Percentiles rank a stretch among this genome's conserved stretches.
These are phyloP conservation scores for Atkinsonella hypoxylon DNA, from an alignment of 2,329 filamentous ascomycete genomes.

Conservation along the genomic window DNA sequence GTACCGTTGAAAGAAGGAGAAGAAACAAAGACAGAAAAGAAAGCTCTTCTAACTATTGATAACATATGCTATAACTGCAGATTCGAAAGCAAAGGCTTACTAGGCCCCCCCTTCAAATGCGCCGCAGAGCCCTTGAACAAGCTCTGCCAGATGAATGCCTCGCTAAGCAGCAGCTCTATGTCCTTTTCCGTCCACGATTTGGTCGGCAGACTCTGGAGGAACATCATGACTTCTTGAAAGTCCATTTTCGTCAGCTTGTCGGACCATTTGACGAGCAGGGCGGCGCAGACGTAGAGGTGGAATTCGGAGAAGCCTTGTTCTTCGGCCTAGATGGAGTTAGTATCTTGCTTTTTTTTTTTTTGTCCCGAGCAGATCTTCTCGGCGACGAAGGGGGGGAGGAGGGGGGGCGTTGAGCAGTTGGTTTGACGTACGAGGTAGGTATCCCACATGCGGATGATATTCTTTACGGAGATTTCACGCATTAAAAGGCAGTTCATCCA, in stretches of 20 bases:
- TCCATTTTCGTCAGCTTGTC: constrained; percentile 93
- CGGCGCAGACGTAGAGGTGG: constrained; percentile 95
- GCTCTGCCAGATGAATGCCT: constrained; percentile 98
- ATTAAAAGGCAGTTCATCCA: constrained; percentile 99
- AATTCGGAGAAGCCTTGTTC: constrained; percentile 98
- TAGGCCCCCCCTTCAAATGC: constrained; percentile 54
- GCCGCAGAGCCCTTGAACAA: constrained; percentile 90
- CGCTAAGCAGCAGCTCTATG: constrained; percentile 86
- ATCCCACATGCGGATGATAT: constrained; percentile 99
- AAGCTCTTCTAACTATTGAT: too few species aligned
- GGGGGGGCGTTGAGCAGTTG: too few species aligned
- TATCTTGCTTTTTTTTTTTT: neutral
- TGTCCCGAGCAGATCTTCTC: too few species aligned
- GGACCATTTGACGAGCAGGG: constrained; percentile 97
- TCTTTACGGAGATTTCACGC: constrained; percentile 92
- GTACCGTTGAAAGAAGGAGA: too few species aligned
- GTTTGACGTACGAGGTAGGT: constrained; percentile 93
- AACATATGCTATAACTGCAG: constrained; percentile 23
- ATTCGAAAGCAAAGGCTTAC: constrained; percentile 23
- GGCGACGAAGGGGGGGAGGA: too few species aligned
- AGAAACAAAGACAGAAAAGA: too few species aligned
- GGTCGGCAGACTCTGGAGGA: constrained; percentile 86
- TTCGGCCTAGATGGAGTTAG: constrained; percentile 56
- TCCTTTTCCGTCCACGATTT: constrained; percentile 96
- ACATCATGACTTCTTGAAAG: constrained; percentile 99